Base-by-base conservation (phyloP, 1,284 basidiomycete species). In the Irpex sp. region DNA sequence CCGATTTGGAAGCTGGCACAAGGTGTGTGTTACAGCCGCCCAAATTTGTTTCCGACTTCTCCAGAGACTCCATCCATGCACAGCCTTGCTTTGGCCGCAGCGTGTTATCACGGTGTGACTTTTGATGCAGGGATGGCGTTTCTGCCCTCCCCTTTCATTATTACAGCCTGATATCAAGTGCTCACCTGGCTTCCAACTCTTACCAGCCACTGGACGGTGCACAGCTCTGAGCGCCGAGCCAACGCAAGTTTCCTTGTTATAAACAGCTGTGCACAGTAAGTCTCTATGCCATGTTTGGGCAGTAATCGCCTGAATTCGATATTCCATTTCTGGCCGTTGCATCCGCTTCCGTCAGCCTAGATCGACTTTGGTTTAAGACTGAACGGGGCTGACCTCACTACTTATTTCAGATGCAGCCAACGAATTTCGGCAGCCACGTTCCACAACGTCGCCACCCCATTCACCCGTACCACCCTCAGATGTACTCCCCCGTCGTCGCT, bases 281-380 rank as follows among this genome's bases (percentile, higher is more conserved):
- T 38, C 31, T n/a, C 60, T 55, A 47, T 48, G 13, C 60, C 60
- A 17, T 38, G 17, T 62, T 57, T 38, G 31, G 60, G 15, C 19
- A 31, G n/a, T n/a, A 36, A 17, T 57, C 54, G 38, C n/a, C 6
- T 11, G 21, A 26, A 62, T 61, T 61, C 19, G 58, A 36, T 60
- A 54, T 55, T 54, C 49, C 48, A 44, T 56, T 58, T 59, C 36
- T 65, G 49, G 51, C 48, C 38, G 61, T 54, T 57, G 15, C 36
- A 62, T 54, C 61, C 56, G 61, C 61, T 59, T 47, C 61, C 56
- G 61, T 57, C 57, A 48, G 61, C 36, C 61, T 51, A 58, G 48
- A 48, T 21, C 59, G 26, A 51, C 7, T 37, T 21, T 34, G 44
- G 13, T 36, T 48, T 62, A 51, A 48, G 31, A 44, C 15, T 40